Conservation (phyloP, 2,329 filamentous ascomycete species). For the Xylaria polymorpha region DNA sequence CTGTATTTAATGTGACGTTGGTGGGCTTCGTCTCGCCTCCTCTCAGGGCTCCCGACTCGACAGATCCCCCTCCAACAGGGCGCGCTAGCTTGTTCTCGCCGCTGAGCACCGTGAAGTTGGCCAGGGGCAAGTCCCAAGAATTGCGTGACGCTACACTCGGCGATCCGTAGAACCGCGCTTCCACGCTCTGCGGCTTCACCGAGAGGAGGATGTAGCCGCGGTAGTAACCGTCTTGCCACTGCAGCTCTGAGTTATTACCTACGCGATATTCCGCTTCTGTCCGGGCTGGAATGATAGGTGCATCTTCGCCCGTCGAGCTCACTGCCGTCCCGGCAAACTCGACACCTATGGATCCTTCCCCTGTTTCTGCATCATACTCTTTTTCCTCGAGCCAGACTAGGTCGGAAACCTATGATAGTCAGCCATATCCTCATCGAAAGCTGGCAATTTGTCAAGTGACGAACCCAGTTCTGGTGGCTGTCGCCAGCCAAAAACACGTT, state of each 20-base stretch:
- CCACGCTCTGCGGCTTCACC: conserved; percentile 65
- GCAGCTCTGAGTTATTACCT: conserved; percentile 68
- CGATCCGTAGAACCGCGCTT: conserved; percentile 72
- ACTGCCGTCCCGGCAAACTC: conserved; percentile 77
- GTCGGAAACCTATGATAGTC: conserved; percentile 55
- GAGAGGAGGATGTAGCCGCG: conserved; percentile 77
- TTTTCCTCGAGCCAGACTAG: conserved; percentile 67
- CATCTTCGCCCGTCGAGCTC: conserved; percentile 69
- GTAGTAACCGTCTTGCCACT: conserved; percentile 81
- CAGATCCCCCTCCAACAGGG: conserved; percentile 56
- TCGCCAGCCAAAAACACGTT: conserved; percentile 80
- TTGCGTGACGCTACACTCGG: conserved; percentile 71
- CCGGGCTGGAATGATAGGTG: conserved; percentile 64
- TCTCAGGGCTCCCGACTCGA: conserved; percentile 67
- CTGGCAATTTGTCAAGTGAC: conserved; percentile 3
- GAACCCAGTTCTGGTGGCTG: conserved; percentile 73
- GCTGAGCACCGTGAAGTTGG: conserved; percentile 74
- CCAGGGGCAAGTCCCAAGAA: conserved; percentile 72
- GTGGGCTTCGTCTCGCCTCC: conserved; percentile 56
- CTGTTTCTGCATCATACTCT: conserved; percentile 64
- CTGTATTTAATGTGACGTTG: conserved; percentile 63
- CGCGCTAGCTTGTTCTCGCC: conserved; percentile 69
- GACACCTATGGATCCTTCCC: conserved; percentile 67
- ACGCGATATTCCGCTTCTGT: conserved; percentile 52
- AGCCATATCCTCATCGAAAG: conserved; percentile 12